These are phyloP conservation scores for Wilcoxina mikolae DNA, from an alignment of 495 filamentous ascomycete genomes.

Conservation along the genomic window DNA sequence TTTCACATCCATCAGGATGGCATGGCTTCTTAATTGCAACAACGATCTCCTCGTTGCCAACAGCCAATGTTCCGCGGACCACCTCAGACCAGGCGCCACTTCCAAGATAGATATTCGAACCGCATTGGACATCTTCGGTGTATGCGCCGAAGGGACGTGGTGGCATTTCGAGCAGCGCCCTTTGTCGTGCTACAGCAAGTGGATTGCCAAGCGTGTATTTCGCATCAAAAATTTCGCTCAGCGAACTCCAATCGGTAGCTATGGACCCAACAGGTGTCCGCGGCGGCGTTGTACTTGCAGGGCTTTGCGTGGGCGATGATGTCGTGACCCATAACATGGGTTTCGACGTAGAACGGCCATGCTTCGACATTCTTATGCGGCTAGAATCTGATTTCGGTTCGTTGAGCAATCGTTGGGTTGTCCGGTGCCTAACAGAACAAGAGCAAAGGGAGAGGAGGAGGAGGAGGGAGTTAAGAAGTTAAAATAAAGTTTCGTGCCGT, in stretches of 20 bases:
- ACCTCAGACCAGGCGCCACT: conserved; percentile 23
- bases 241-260: not conserved
- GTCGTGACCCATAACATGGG: too few species aligned
- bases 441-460: too few species aligned
- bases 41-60: not conserved
- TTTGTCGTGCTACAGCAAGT: not conserved
- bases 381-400: too few species aligned
- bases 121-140: not conserved
- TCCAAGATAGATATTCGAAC: conserved; percentile 7
- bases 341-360: too few species aligned
- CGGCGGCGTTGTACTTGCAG: not conserved
- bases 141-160: not conserved
- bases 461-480: too few species aligned
- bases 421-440: too few species aligned
- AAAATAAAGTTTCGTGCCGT: too few species aligned
- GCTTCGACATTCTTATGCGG: too few species aligned
- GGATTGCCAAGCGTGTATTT: not conserved
- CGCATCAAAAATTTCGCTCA: not conserved
- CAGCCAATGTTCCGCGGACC: not conserved
- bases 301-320: too few species aligned
- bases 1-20: conserved; percentile 1
- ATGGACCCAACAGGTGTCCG: not conserved
- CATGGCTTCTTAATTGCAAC: conserved; percentile 21
- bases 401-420: too few species aligned
- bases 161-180: not conserved